Percentiles rank a stretch among this genome's conserved stretches.
Conservation (phyloP, 306 rosid genomes). For the Ammopiptanthus mongolicus region DNA sequence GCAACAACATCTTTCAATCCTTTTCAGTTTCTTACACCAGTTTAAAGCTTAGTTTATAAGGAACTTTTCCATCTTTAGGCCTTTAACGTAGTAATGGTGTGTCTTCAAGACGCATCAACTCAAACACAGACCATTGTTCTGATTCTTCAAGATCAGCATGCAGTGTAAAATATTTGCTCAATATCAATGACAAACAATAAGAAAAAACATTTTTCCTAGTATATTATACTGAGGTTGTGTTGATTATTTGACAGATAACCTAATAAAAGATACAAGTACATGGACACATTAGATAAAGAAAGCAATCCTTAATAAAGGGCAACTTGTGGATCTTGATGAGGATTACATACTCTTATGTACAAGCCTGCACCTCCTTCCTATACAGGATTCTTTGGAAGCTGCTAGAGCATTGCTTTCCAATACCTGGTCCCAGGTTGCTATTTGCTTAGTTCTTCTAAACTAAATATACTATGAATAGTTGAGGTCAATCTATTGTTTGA, state of each 20-base stretch:
- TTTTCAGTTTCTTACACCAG: too few species aligned
- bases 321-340: background rate
- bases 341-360: background rate
- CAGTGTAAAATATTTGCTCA: background rate
- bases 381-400: background rate
- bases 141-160: too few species aligned
- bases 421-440: background rate
- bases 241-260: background rate
- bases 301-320: background rate
- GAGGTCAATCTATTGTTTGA: constrained; percentile 2
- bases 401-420: too few species aligned
- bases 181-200: background rate
- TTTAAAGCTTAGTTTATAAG: too few species aligned
- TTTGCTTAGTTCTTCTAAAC: constrained; percentile 8
- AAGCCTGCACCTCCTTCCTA: background rate
- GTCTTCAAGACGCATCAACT: background rate
- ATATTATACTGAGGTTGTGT: background rate
- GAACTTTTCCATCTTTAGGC: background rate
- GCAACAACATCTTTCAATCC: too few species aligned
- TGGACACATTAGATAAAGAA: background rate
- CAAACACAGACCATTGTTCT: background rate
- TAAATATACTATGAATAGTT: background rate
- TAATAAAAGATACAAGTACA: background rate
- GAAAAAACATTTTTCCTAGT: too few species aligned
- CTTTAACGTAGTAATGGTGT: background rate